Percentiles rank a stretch among this genome's conserved stretches.
These are phyloP conservation scores for Bipolaris gigantea DNA, from an alignment of 2,329 filamentous ascomycete genomes.

Conservation along the genomic window DNA sequence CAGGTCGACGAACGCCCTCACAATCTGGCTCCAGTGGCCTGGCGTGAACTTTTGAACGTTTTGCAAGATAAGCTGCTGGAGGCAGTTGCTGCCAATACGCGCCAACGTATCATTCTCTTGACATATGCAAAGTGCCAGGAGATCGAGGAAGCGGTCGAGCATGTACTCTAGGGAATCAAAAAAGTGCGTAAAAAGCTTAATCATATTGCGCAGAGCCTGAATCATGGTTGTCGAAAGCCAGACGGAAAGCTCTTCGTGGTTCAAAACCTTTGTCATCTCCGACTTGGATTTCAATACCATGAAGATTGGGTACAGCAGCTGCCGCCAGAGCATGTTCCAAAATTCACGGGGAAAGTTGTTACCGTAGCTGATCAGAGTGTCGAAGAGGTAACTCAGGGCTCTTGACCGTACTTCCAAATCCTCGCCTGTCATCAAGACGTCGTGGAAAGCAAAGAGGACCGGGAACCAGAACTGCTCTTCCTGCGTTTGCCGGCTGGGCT, in stretches of 20 bases:
- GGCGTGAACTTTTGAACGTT: conserved; percentile 90
- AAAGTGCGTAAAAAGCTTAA: conserved; percentile 97
- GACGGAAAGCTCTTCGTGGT: conserved; percentile 94
- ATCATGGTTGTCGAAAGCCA: conserved; percentile 99
- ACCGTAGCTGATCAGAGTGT: conserved; percentile 86
- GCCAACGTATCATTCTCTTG: conserved; percentile 99
- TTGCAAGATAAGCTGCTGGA: conserved; percentile 94
- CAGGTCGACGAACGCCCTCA: conserved; percentile 91
- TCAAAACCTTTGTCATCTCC: conserved; percentile 92
- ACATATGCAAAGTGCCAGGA: conserved; percentile 93
- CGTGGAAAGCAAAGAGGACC: conserved; percentile 96
- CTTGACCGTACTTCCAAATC: conserved; percentile 90
- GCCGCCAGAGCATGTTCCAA: conserved; percentile 97
- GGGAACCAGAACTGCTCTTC: conserved; percentile 99
- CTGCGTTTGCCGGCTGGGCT: conserved; percentile 77
- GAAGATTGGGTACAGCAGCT: conserved; percentile 97
- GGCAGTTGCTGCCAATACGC: conserved; percentile 94
- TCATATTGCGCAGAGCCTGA: conserved; percentile 96
- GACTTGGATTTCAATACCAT: conserved; percentile 95
- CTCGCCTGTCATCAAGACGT: conserved; percentile 98
- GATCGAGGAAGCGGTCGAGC: conserved; percentile 94
- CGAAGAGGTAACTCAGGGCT: conserved; percentile 95
- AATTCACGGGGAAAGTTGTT: conserved; percentile 91
- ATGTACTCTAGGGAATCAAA: conserved; percentile 96
- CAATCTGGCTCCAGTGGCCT: conserved; percentile 91